Evolutionary conservation across 768 basidiomycete genomes (phyloP).

Genomic region (Phaffia tasmanica): DNA sequence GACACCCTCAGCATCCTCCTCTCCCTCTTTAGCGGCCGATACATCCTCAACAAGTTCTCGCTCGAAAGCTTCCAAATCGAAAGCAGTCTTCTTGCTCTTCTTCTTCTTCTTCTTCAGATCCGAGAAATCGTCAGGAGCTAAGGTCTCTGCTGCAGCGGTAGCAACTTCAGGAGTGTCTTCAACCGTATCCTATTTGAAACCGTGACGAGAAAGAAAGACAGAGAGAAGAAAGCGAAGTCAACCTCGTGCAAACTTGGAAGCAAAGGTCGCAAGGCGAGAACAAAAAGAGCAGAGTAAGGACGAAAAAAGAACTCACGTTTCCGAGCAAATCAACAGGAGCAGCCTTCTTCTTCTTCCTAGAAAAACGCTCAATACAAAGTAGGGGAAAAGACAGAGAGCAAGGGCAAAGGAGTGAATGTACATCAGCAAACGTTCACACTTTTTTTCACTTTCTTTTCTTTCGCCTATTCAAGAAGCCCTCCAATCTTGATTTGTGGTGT

Average conservation of each 20-base stretch:
- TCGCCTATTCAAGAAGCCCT: neutral
- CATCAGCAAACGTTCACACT: neutral
- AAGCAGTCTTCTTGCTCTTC: constrained; percentile 65
- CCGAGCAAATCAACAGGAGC: constrained; percentile 36
- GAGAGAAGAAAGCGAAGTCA: constrained; percentile 7
- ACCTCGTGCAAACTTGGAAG: neutral
- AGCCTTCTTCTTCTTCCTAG: constrained; percentile 39
- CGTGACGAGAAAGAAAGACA: constrained; percentile 18
- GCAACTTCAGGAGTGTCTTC: constrained; percentile 27
- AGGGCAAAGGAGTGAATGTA: neutral
- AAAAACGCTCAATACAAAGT: neutral
- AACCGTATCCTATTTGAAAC: constrained; percentile 28
- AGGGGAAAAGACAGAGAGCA: neutral
- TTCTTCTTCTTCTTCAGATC: constrained; percentile 40
- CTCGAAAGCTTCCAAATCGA: constrained; percentile 87
- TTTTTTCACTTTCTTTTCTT: neutral
- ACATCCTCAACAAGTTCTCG: constrained; percentile 71
- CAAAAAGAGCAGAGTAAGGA: neutral
- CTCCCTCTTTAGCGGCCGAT: constrained; percentile 46
- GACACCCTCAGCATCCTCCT: constrained; percentile 43
- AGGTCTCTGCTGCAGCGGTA: constrained; percentile 16
- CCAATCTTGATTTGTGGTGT: neutral
- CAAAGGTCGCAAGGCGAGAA: constrained; percentile 1
- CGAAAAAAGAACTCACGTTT: constrained; percentile 8
- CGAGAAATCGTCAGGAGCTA: constrained; percentile 28